Conservation (phyloP, 257 asterid genomes). For the Ocimum tenuiflorum region DNA sequence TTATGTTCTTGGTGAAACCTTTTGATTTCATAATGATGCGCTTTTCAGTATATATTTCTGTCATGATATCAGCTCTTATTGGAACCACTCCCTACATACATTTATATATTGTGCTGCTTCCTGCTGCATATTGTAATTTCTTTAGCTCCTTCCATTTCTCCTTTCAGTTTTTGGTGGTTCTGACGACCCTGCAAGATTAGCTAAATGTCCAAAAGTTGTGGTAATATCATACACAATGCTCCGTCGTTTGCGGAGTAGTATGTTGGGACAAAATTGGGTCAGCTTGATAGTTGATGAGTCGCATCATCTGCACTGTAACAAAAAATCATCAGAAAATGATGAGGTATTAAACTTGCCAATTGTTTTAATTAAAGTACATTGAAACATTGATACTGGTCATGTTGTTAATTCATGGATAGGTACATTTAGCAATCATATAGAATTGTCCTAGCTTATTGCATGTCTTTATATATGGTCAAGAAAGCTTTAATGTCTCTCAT, state of each 20-base stretch:
- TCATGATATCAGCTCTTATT: no score
- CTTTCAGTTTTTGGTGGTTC: constrained; percentile 71
- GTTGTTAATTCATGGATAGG: background rate
- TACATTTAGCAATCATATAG: constrained; percentile 9
- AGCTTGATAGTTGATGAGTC: constrained; percentile 88
- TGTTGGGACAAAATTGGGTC: constrained; percentile 76
- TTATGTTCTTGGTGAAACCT: no score
- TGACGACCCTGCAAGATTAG: constrained; percentile 69
- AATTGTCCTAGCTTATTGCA: background rate
- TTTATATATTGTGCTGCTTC: background rate
- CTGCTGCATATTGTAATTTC: background rate
- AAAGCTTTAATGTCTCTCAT: background rate
- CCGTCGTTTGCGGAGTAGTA: constrained; percentile 62
- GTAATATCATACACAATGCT: constrained; percentile 88
- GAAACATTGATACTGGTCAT: background rate
- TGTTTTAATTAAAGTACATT: background rate
- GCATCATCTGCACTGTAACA: constrained; percentile 72
- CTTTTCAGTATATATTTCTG: no score
- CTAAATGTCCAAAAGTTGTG: constrained; percentile 65
- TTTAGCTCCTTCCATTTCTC: constrained; percentile 13
- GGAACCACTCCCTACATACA: no score
- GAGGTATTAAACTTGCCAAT: constrained; percentile 46
- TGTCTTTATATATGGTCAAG: background rate
- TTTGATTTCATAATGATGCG: no score
- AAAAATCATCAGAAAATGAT: constrained; percentile 58